Percentiles rank a stretch among this genome's conserved stretches.
These are phyloP conservation scores for Fusarium albidum DNA, from an alignment of 2,329 filamentous ascomycete genomes.

Conservation along the genomic window DNA sequence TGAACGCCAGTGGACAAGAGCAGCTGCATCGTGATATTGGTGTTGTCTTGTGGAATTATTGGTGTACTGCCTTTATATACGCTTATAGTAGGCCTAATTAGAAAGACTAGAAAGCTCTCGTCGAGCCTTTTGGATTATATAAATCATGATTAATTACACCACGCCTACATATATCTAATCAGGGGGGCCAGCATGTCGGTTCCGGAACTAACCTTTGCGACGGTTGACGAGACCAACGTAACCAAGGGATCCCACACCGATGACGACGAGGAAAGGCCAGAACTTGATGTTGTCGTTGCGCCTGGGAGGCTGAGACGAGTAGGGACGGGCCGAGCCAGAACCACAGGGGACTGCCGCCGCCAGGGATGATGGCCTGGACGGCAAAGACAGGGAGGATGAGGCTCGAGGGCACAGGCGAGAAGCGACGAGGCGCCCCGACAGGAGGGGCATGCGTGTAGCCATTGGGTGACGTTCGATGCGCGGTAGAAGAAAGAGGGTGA, in stretches of 20 bases:
- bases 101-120: too few relatives aligned
- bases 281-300: constrained; percentile 58
- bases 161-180: too few relatives aligned
- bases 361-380: not conserved
- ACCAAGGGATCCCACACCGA: constrained; percentile 56
- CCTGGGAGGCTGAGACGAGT: constrained; percentile 52
- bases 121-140: too few relatives aligned
- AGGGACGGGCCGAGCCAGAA: constrained; percentile 44
- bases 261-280: constrained; percentile 64
- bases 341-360: constrained; percentile 15
- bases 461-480: constrained; percentile 35
- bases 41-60: too few relatives aligned
- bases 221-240: constrained; percentile 60
- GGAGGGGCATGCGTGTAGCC: constrained; percentile 44
- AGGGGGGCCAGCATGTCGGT: not conserved
- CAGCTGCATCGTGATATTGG: not conserved
- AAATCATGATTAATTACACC: too few relatives aligned
- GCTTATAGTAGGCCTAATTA: too few relatives aligned
- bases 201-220: constrained; percentile 53
- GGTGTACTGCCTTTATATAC: too few relatives aligned
- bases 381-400: constrained; percentile 15
- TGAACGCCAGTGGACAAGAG: constrained; percentile 26
- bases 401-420: constrained; percentile 29
- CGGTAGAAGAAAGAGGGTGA: constrained; percentile 1
- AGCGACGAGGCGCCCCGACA: constrained; percentile 38